Base-by-base conservation (phyloP, 805 yeast genomes). In the Henningerozyma blattae region DNA sequence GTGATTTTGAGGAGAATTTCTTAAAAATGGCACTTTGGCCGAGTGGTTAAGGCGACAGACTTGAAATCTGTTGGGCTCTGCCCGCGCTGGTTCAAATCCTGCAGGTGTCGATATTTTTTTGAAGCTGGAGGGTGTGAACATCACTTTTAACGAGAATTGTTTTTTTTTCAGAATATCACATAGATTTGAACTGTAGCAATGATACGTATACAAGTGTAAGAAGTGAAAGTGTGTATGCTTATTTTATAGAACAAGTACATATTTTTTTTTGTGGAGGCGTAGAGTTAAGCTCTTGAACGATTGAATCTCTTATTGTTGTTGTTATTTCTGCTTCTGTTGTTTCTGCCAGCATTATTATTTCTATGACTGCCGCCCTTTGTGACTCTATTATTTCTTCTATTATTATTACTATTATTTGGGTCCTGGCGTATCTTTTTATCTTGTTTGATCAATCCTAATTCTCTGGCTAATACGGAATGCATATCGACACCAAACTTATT, bases 401-500 rank as follows among this genome's bases (percentile, higher is more conserved):
- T 34, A 4, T 18, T 30, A 14, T 35, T 34, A 15, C 22, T 18
- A 10, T 33, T 31, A 10, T 25, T 30, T 8, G 25, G 31, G 5
- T 25, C 17, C 1, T 31, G 27, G 9, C 16, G 27, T 31, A 39
- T 39, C 20, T 44, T 36, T 10, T 40, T 29, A 17, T 34, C 25
- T 17, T 29, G 33, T 44, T 60, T 62, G 32, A 64, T 72, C 28
- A 72, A 49, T 0, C 86, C 86, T 31, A 80, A 63, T 48, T 79
- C 86, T 42, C 61, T 63, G 25, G 85, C 86, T 43, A 80, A 57
- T 8, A 77, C 69, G 27, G 81, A 74, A 37, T 75, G 75, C 24
- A 66, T 53, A 40, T 76, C 79, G 32, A 84, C 72, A 19, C 96
- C 97, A 52, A 85, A 87, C 62, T 83, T 85, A 53, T 78, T 77